Conservation (phyloP, 2,329 filamentous ascomycete species). For the Macroventuria anomochaeta region DNA sequence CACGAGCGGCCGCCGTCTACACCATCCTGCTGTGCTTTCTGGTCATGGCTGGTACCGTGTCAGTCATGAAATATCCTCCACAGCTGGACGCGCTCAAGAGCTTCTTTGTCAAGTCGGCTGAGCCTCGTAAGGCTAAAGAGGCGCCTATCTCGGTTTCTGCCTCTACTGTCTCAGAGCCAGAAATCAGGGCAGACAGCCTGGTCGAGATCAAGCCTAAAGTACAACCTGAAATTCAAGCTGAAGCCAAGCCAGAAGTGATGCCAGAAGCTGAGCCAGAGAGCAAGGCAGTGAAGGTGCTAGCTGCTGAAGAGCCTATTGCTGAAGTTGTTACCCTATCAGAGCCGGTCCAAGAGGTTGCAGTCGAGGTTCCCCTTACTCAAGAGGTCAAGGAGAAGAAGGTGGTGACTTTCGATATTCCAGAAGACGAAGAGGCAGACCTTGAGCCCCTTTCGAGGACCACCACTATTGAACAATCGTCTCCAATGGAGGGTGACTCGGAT, state of each 20-base stretch:
- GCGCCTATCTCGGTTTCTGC: slow-evolving; percentile 15
- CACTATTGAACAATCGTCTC: slow-evolving; percentile 38
- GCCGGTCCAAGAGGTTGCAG: slow-evolving; percentile 11
- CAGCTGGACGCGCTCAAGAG: slow-evolving; percentile 24
- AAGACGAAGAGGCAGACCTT: slow-evolving; percentile 42
- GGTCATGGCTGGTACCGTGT: slow-evolving; percentile 21
- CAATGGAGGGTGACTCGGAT: slow-evolving; percentile 25
- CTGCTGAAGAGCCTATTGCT: neutral
- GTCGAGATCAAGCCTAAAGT: neutral
- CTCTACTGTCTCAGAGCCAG: neutral
- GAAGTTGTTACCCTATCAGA: slow-evolving; percentile 14
- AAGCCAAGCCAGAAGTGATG: neutral
- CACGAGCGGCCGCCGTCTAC: slow-evolving; percentile 18
- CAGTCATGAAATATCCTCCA: slow-evolving; percentile 22
- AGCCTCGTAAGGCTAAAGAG: slow-evolving; percentile 18
- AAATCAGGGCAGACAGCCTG: neutral
- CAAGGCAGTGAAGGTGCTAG: slow-evolving; percentile 10
- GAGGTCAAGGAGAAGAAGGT: slow-evolving; percentile 44
- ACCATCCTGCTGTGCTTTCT: slow-evolving; percentile 19
- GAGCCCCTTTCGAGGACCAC: slow-evolving; percentile 44
- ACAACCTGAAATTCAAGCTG: slow-evolving; percentile 1
- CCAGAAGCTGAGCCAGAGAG: slow-evolving; percentile 5
- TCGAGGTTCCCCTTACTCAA: slow-evolving; percentile 10
- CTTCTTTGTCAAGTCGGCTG: slow-evolving; percentile 22
- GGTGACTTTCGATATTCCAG: slow-evolving; percentile 42